Percentiles rank a stretch among this genome's conserved stretches.
phyloP scores from a whole-genome alignment of 1,139 yeast species.

The Cylindricascospora bacillispora region DNA sequence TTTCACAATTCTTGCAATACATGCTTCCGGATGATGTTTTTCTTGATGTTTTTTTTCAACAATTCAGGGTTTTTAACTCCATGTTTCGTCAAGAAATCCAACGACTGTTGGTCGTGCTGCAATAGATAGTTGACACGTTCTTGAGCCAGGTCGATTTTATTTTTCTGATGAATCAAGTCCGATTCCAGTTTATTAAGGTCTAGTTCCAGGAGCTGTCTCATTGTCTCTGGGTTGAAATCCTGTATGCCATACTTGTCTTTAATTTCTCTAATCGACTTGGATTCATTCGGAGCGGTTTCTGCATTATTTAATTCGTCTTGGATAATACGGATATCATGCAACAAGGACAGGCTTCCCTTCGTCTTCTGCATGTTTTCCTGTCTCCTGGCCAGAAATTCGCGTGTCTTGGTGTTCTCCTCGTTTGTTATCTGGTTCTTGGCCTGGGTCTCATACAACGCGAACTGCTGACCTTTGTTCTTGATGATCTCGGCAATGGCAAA shows the following conservation, averaged over 20 bases:
- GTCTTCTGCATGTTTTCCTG: constrained; percentile 27
- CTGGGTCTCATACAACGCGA: constrained; percentile 63
- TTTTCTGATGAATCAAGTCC: constrained; percentile 18
- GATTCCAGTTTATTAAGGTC: constrained; percentile 30
- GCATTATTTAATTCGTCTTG: constrained; percentile 22
- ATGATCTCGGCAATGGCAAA: constrained; percentile 94
- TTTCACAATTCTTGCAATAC: constrained; percentile 21
- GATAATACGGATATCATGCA: constrained; percentile 21
- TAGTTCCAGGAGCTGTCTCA: constrained; percentile 28
- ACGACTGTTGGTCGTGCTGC: constrained; percentile 26
- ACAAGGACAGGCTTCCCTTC: constrained; percentile 16
- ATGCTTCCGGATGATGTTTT: constrained; percentile 42
- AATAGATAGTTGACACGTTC: constrained; percentile 27
- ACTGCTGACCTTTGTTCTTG: constrained; percentile 81
- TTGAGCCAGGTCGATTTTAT: constrained; percentile 26
- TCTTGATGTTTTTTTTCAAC: constrained; percentile 36
- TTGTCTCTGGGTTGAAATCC: constrained; percentile 44
- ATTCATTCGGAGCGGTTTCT: constrained; percentile 25
- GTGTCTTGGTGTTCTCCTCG: constrained; percentile 46
- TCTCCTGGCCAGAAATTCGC: constrained; percentile 38
- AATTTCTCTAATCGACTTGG: constrained; percentile 38
- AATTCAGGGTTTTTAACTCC: constrained; percentile 23
- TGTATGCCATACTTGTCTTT: constrained; percentile 40
- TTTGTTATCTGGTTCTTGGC: constrained; percentile 53
- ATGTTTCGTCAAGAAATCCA: constrained; percentile 22